A percentile compares a stretch with the other conserved stretches of the same genome.
phyloP scores from a whole-genome alignment of 108 stramenopile genomes.

The Schizochytrium sp. region DNA sequence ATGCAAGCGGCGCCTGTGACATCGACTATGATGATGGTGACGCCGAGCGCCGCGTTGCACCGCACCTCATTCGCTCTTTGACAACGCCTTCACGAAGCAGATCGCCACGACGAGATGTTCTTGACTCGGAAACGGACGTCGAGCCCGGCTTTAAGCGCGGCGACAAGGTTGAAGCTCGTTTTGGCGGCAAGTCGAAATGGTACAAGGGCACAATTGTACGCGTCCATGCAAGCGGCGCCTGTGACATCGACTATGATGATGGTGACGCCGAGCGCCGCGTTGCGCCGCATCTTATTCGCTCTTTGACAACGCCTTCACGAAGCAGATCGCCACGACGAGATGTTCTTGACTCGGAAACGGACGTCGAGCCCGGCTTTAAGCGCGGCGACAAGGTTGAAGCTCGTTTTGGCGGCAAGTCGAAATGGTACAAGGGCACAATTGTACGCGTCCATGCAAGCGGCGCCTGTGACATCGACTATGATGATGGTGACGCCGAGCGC shows the following conservation, averaged over 20 bases:
- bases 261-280: slow-evolving; percentile 27
- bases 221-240: slow-evolving; percentile 16
- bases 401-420: not conserved
- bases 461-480: slow-evolving; percentile 15
- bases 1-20: slow-evolving; percentile 35
- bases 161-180: slow-evolving; percentile 10
- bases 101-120: not conserved
- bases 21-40: slow-evolving; percentile 40
- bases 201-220: slow-evolving; percentile 12
- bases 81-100: not conserved
- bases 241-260: slow-evolving; percentile 23
- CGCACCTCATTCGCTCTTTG: not conserved
- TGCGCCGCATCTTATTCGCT: not conserved
- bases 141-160: not conserved
- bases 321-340: not conserved
- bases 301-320: not conserved
- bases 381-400: slow-evolving; percentile 10
- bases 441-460: not conserved
- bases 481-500: slow-evolving; percentile 30
- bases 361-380: not conserved
- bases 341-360: not conserved
- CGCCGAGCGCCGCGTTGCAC: slow-evolving; percentile 1
- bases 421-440: slow-evolving; percentile 21
- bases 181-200: not conserved
- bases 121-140: not conserved